phyloP scores from a whole-genome alignment of 306 rosid species.

The Ormosia emarginata region DNA sequence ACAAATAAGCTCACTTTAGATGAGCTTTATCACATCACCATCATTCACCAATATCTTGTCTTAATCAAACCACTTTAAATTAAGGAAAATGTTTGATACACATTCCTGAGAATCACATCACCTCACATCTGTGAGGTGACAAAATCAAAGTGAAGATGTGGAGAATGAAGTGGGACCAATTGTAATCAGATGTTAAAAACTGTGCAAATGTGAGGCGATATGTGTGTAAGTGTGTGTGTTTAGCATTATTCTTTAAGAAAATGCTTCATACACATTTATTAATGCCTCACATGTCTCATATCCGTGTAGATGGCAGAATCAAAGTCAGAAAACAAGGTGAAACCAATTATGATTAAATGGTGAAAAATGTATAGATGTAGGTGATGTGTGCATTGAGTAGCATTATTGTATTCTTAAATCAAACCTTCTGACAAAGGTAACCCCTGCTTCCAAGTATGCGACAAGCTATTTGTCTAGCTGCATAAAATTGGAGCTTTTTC shows the following conservation, averaged over 20 bases:
- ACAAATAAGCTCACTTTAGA: not conserved
- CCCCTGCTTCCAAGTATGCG: constrained; percentile 90
- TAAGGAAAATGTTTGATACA: not conserved
- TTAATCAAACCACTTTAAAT: not conserved
- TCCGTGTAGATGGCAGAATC: no score
- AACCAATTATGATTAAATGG: no score
- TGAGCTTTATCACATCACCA: not conserved
- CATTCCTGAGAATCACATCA: not conserved
- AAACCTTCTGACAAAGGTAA: constrained; percentile 94
- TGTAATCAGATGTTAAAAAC: not conserved
- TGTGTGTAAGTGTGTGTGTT: not conserved
- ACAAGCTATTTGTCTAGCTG: constrained; percentile 94
- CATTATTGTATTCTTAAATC: not conserved
- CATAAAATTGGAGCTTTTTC: constrained; percentile 66
- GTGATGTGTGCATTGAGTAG: no score
- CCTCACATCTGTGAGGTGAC: not conserved
- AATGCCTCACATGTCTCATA: no score
- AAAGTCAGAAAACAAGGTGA: no score
- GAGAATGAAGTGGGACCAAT: not conserved
- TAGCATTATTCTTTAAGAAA: no score
- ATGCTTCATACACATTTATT: no score
- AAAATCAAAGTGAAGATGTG: not conserved
- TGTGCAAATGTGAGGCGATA: not conserved
- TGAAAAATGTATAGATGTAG: no score
- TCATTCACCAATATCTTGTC: not conserved